Conservation (phyloP, 352 stramenopile species). For the Aphanomyces stellatus region DNA sequence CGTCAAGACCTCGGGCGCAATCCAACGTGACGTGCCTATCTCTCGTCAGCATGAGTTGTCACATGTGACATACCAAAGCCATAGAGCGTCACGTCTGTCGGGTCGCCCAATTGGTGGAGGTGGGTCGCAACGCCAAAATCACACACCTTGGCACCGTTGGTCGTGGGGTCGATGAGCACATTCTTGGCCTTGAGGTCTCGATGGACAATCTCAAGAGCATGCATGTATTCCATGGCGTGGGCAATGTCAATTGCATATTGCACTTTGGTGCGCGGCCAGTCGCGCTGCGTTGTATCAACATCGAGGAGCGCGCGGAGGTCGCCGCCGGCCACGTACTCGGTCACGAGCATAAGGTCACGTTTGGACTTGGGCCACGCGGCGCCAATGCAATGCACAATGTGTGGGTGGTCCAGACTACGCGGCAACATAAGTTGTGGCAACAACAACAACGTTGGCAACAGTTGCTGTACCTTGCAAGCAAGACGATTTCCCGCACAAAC, state of each 20-base stretch:
- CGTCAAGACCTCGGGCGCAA: conserved; percentile 30
- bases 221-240: conserved; percentile 42
- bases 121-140: conserved; percentile 37
- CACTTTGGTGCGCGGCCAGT: conserved; percentile 28
- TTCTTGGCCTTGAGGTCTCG: conserved; percentile 59
- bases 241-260: conserved; percentile 42
- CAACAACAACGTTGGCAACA: neutral
- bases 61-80: neutral
- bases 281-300: conserved; percentile 24
- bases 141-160: conserved; percentile 37
- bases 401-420: conserved; percentile 31
- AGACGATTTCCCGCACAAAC: conserved; percentile 40
- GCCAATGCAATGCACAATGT: conserved; percentile 26
- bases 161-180: conserved; percentile 28
- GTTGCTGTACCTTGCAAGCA: conserved; percentile 27
- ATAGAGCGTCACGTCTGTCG: no score
- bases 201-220: conserved; percentile 37
- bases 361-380: conserved; percentile 15
- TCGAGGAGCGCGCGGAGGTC: conserved; percentile 23
- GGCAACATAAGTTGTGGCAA: neutral
- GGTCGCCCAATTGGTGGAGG: neutral
- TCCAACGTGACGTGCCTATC: conserved; percentile 9
- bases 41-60: neutral
- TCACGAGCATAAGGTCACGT: conserved; percentile 13
- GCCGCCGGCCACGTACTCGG: conserved; percentile 11